Evolutionary conservation across 768 basidiomycete genomes (phyloP).

Genomic region (Aureoboletus auriporus): DNA sequence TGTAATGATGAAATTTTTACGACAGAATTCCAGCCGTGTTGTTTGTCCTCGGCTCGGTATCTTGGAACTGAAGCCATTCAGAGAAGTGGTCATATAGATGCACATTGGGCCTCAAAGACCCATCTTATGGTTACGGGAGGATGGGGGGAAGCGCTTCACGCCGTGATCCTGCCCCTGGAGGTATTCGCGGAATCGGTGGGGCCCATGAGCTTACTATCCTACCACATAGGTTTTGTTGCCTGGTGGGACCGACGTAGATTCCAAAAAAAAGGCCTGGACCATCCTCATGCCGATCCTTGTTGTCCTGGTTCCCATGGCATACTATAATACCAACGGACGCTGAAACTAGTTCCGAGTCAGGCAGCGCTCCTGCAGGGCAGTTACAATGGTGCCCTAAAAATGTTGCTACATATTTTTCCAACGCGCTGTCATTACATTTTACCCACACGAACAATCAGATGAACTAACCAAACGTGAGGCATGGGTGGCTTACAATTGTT

Average conservation of each 20-base stretch:
- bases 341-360: conserved; percentile 44
- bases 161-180: no score
- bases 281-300: no score
- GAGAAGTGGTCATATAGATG: conserved; percentile 53
- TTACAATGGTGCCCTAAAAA: conserved; percentile 49
- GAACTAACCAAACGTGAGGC: conserved; percentile 35
- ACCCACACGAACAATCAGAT: conserved; percentile 50
- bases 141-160: no score
- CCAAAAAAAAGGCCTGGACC: no score
- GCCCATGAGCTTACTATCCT: no score
- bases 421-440: conserved; percentile 64
- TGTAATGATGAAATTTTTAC: no score
- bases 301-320: conserved; percentile 45
- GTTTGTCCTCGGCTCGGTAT: conserved; percentile 77
- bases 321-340: conserved; percentile 69
- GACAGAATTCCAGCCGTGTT: conserved; percentile 67
- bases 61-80: conserved; percentile 61
- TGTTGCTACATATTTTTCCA: not conserved
- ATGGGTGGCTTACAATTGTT: not conserved
- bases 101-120: conserved; percentile 63
- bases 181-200: no score
- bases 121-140: no score
- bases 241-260: no score
- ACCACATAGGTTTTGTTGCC: no score
- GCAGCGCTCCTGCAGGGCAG: conserved; percentile 56